Percentiles rank a stretch among this genome's conserved stretches.
phyloP scores from a whole-genome alignment of 176 grass and related monocot species.

The Raddia guianensis region DNA sequence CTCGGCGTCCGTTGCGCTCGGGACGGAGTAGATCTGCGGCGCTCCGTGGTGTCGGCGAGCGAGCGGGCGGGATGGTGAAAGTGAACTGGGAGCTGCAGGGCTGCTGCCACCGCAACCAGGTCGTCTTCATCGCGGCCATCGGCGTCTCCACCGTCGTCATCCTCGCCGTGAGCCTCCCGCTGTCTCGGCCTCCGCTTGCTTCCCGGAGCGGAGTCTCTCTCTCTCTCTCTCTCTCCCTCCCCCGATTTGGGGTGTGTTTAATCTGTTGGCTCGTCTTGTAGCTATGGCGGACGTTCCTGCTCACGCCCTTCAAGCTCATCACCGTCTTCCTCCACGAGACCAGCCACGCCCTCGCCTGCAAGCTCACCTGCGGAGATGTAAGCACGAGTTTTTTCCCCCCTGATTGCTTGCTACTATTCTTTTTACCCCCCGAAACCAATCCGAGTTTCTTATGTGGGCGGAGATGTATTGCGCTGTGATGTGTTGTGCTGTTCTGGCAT shows the following conservation, averaged over 20 bases:
- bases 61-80: constrained; percentile 29
- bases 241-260: background rate
- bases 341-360: constrained; percentile 98
- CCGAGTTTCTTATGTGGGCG: background rate
- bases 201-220: background rate
- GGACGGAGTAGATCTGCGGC: constrained; percentile 45
- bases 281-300: constrained; percentile 92
- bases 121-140: constrained; percentile 72
- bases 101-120: constrained; percentile 74
- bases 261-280: constrained; percentile 31
- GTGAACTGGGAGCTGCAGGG: constrained; percentile 91
- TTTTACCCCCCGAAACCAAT: background rate
- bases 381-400: background rate
- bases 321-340: constrained; percentile 99
- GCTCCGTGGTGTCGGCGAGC: background rate
- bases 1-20: background rate
- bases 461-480: background rate
- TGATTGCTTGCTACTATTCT: background rate
- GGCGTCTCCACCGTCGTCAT: constrained; percentile 91
- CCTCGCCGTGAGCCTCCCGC: constrained; percentile 56
- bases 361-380: constrained; percentile 96
- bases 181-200: background rate
- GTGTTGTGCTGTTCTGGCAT: background rate
- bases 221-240: background rate
- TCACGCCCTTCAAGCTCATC: constrained; percentile 98